Conservation (phyloP, 352 stramenopile genomes). For the Peronosclerospora sorghi region DNA sequence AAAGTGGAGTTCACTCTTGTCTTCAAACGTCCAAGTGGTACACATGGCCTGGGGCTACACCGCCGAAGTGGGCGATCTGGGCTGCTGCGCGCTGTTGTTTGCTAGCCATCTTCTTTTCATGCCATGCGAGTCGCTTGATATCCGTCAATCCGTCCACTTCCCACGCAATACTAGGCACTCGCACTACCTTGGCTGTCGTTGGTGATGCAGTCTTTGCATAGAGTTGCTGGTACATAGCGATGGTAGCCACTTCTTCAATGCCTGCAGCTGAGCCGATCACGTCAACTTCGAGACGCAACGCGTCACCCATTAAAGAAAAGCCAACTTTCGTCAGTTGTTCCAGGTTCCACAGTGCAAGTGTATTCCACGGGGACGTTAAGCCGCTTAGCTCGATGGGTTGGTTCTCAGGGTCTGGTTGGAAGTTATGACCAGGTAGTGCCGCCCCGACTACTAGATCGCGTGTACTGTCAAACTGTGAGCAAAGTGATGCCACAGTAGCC, state of each 20-base stretch:
- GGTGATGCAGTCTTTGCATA: slow-evolving; percentile 25
- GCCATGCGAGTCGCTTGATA: slow-evolving; percentile 77
- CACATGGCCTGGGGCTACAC: slow-evolving; percentile 27
- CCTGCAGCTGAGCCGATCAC: slow-evolving; percentile 30
- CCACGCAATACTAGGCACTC: slow-evolving; percentile 72
- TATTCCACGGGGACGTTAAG: slow-evolving; percentile 93
- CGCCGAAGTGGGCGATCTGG: slow-evolving; percentile 59
- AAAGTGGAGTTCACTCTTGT: not conserved
- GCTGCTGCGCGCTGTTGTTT: slow-evolving; percentile 76
- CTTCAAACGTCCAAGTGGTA: slow-evolving; percentile 31
- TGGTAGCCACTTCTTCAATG: slow-evolving; percentile 91
- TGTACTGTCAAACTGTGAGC: slow-evolving; percentile 50
- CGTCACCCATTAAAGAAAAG: slow-evolving; percentile 85
- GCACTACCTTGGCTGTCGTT: slow-evolving; percentile 76
- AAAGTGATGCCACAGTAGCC: slow-evolving; percentile 44
- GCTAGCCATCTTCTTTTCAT: slow-evolving; percentile 92
- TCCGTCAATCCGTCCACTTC: slow-evolving; percentile 56
- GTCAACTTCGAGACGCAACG: slow-evolving; percentile 38
- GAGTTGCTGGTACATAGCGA: slow-evolving; percentile 85
- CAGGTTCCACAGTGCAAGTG: slow-evolving; percentile 90
- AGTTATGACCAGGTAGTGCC: slow-evolving; percentile 72
- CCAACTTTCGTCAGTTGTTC: slow-evolving; percentile 82
- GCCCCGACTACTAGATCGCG: slow-evolving; percentile 86
- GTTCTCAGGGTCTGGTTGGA: slow-evolving; percentile 12
- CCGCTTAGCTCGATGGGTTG: slow-evolving; percentile 67